Conservation (phyloP, 2,329 filamentous ascomycete genomes). For the Pseudocercospora eumusae region DNA sequence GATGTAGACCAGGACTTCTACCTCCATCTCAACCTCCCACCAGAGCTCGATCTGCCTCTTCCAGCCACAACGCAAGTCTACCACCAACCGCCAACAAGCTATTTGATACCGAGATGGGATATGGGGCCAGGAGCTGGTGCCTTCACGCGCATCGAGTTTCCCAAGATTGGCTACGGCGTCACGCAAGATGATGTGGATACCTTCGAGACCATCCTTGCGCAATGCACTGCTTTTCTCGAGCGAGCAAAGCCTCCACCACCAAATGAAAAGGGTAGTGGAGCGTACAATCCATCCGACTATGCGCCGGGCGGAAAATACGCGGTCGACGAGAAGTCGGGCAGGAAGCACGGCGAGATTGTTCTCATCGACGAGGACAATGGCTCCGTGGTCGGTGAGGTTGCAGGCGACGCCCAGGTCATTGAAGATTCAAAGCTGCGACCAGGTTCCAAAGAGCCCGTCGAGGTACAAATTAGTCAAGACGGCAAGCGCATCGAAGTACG, state of each 20-base stretch:
- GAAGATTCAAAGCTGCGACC: slow-evolving; percentile 74
- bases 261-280: slow-evolving; percentile 37
- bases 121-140: slow-evolving; percentile 82
- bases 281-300: slow-evolving; percentile 81
- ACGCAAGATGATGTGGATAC: slow-evolving; percentile 92
- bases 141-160: slow-evolving; percentile 93
- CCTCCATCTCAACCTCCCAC: slow-evolving; percentile 89
- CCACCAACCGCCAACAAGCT: slow-evolving; percentile 88
- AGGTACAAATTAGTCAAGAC: slow-evolving; percentile 71
- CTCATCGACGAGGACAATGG: slow-evolving; percentile 95
- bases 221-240: slow-evolving; percentile 94
- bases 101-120: slow-evolving; percentile 94
- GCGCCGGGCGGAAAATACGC: slow-evolving; percentile 68
- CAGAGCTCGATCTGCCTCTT: slow-evolving; percentile 88
- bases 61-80: slow-evolving; percentile 97
- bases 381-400: slow-evolving; percentile 88
- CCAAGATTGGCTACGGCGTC: slow-evolving; percentile 67
- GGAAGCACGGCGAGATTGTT: slow-evolving; percentile 72
- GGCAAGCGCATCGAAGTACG: slow-evolving; percentile 69
- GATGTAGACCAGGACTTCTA: slow-evolving; percentile 86
- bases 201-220: slow-evolving; percentile 96
- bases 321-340: slow-evolving; percentile 48
- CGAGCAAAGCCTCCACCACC: slow-evolving; percentile 65
- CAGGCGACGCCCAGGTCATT: slow-evolving; percentile 76
- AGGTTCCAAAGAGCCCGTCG: slow-evolving; percentile 89